Conservation (phyloP, 2,329 filamentous ascomycete genomes). For the Hypoxylon sp. region DNA sequence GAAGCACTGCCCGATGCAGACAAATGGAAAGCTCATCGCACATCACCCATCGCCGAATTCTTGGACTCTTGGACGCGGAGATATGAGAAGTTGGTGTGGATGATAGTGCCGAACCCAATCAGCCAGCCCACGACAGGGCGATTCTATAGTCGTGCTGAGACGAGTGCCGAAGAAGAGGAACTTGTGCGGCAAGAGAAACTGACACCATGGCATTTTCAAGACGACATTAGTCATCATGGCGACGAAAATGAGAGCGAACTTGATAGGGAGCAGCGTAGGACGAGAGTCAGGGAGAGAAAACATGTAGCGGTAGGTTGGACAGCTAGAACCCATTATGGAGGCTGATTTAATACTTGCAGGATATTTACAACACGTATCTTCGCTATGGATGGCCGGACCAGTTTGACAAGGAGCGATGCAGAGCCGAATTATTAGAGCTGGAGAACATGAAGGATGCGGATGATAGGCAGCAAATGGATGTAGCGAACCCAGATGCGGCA, state of each 20-base stretch:
- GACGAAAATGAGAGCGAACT: background rate
- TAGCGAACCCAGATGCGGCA: slow-evolving; percentile 9
- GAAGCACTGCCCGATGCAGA: slow-evolving; percentile 17
- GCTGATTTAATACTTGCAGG: slow-evolving; percentile 4
- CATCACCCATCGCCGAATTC: slow-evolving; percentile 3
- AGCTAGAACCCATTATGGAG: background rate
- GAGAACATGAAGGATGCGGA: slow-evolving; percentile 9
- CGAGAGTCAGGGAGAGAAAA: background rate
- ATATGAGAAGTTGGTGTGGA: slow-evolving; percentile 15
- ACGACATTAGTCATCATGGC: background rate
- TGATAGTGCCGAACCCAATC: slow-evolving; percentile 14
- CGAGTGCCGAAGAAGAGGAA: background rate
- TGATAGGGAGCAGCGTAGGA: slow-evolving; percentile 1
- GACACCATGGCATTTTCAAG: slow-evolving; percentile 2
- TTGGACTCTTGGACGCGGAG: slow-evolving; percentile 15
- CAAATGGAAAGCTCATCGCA: slow-evolving; percentile 24
- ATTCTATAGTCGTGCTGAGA: slow-evolving; percentile 18
- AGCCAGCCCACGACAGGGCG: slow-evolving; percentile 9
- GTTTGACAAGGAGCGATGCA: slow-evolving; percentile 26
- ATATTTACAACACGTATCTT: slow-evolving; percentile 21
- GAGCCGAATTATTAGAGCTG: slow-evolving; percentile 12
- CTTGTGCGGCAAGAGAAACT: background rate
- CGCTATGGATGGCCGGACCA: slow-evolving; percentile 18
- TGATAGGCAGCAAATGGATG: slow-evolving; percentile 6
- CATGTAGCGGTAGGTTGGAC: slow-evolving; percentile 11